Evolutionary conservation across 2,329 filamentous ascomycete genomes (phyloP).

Genomic region (Hymenoscyphus infarciens): DNA sequence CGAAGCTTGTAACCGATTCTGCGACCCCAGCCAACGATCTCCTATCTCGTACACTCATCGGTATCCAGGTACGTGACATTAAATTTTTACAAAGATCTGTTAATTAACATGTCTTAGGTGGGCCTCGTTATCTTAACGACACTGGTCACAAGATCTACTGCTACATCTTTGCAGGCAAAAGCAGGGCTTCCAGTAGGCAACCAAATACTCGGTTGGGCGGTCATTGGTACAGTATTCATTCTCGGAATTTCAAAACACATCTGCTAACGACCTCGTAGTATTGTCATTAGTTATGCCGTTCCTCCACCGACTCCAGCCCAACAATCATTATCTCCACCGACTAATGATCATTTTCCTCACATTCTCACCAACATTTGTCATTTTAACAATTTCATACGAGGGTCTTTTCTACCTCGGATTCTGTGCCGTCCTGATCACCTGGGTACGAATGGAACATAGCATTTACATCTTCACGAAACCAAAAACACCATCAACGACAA

Average conservation of each 20-base stretch:
- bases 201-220: conserved; percentile 79
- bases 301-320: conserved; percentile 74
- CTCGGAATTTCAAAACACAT: conserved; percentile 6
- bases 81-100: not conserved
- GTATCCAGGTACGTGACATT: conserved; percentile 54
- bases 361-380: conserved; percentile 90
- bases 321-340: conserved; percentile 85
- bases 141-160: conserved; percentile 81
- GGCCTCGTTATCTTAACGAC: conserved; percentile 79
- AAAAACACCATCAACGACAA: conserved; percentile 15
- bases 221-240: conserved; percentile 55
- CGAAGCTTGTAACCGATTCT: conserved; percentile 27
- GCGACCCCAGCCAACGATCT: conserved; percentile 39
- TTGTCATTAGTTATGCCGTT: conserved; percentile 75
- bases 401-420: conserved; percentile 94
- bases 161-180: conserved; percentile 80
- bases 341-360: conserved; percentile 86
- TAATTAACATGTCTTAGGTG: conserved; percentile 44
- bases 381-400: conserved; percentile 95
- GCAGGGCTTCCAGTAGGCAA: conserved; percentile 82
- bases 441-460: conserved; percentile 87
- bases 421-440: conserved; percentile 74
- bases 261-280: conserved; percentile 42
- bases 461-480: conserved; percentile 51
- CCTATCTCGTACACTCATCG: conserved; percentile 58